phyloP scores from a whole-genome alignment of 352 stramenopile species.

The Thalassiosira ordinaria region DNA sequence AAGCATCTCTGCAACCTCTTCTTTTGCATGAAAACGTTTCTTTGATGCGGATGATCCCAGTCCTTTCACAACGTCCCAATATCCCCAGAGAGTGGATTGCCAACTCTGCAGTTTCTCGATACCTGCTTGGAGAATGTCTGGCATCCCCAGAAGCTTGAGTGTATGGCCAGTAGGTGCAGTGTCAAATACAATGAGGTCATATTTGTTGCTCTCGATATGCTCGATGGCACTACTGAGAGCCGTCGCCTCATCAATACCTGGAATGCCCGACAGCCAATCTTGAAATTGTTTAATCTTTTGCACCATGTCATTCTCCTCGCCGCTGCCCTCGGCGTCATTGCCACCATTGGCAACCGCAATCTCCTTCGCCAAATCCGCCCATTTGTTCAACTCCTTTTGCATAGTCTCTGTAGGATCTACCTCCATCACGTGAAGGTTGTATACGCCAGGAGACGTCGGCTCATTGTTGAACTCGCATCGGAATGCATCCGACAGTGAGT shows the following conservation, averaged over 20 bases:
- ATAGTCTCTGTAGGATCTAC: conserved; percentile 68
- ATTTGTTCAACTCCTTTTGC: conserved; percentile 65
- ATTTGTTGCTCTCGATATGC: conserved; percentile 61
- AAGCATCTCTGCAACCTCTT: conserved; percentile 48
- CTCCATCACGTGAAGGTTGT: conserved; percentile 81
- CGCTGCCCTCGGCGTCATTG: conserved; percentile 8
- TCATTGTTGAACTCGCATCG: conserved; percentile 63
- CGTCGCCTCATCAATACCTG: conserved; percentile 85
- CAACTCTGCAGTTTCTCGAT: conserved; percentile 73
- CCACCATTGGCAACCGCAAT: conserved; percentile 11
- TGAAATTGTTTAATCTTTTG: conserved; percentile 72
- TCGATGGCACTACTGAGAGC: conserved; percentile 72
- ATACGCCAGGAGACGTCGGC: conserved; percentile 50
- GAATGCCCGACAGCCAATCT: conserved; percentile 72
- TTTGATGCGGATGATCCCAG: conserved; percentile 32
- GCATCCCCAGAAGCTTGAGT: conserved; percentile 82
- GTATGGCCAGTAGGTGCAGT: conserved; percentile 86
- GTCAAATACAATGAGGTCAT: conserved; percentile 83
- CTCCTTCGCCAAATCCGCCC: conserved; percentile 53
- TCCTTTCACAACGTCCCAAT: conserved; percentile 57
- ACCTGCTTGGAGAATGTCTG: conserved; percentile 77
- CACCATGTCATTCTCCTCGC: conserved; percentile 42
- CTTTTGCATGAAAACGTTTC: conserved; percentile 35
- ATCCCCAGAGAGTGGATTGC: conserved; percentile 49
- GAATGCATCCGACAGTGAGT: conserved; percentile 83